phyloP scores from a whole-genome alignment of 495 filamentous ascomycete genomes.

The Penicillium macrosclerotiorum region DNA sequence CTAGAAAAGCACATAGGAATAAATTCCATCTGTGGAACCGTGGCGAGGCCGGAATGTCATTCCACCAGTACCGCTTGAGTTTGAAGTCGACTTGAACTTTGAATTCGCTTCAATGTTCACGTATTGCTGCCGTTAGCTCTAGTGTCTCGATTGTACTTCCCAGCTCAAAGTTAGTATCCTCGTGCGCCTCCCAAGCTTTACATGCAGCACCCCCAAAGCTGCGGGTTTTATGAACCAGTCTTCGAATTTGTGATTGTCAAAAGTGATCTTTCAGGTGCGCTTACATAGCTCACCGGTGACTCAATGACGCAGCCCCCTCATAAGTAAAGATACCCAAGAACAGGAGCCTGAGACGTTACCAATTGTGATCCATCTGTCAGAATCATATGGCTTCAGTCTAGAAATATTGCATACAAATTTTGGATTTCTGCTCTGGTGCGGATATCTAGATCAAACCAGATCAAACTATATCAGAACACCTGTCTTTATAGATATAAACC shows the following conservation, averaged over 20 bases:
- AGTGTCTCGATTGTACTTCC: conserved; percentile 3
- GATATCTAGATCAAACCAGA: too few relatives aligned
- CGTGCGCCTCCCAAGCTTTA: conserved; percentile 53
- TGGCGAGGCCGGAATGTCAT: too few relatives aligned
- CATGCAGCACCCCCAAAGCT: conserved; percentile 49
- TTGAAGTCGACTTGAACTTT: too few relatives aligned
- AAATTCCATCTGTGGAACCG: too few relatives aligned
- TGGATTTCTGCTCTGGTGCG: too few relatives aligned
- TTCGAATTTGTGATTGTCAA: conserved; percentile 47
- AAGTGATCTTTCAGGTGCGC: conserved; percentile 52
- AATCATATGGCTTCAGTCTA: too few relatives aligned
- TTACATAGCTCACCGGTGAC: conserved; percentile 50
- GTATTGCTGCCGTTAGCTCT: not conserved
- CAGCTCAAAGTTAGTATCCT: conserved; percentile 7
- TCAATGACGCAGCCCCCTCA: conserved; percentile 53
- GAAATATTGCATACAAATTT: too few relatives aligned
- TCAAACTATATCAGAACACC: too few relatives aligned
- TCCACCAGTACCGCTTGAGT: too few relatives aligned
- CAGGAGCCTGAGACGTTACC: conserved; percentile 52
- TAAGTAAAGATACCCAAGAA: conserved; percentile 52
- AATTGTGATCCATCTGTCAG: too few relatives aligned
- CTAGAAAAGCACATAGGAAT: too few relatives aligned
- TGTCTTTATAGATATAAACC: too few relatives aligned
- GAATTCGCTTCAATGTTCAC: not conserved
- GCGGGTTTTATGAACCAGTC: conserved; percentile 37